These are phyloP conservation scores for Leccinum pallidistipes DNA, from an alignment of 1,284 basidiomycete species.

Conservation along the genomic window DNA sequence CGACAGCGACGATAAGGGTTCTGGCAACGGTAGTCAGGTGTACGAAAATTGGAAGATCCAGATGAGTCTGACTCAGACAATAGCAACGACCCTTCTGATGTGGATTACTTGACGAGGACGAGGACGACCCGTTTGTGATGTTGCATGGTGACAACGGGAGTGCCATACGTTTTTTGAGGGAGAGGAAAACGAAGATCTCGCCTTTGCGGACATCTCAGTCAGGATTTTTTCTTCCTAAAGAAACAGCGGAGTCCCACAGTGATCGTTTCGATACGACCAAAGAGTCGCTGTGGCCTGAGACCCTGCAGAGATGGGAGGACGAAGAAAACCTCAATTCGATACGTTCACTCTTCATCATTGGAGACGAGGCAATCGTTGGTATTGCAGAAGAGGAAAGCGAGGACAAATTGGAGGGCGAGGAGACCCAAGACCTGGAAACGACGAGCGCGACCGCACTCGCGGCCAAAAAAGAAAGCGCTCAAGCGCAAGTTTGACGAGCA, in stretches of 20 bases:
- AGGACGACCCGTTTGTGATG: conserved; percentile 22
- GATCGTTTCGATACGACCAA: conserved; percentile 77
- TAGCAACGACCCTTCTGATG: conserved; percentile 11
- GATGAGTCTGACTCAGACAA: conserved; percentile 19
- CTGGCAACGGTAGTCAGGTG: not conserved
- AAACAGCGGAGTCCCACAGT: conserved; percentile 39
- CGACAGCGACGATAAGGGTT: conserved; percentile 29
- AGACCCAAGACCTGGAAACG: conserved; percentile 38
- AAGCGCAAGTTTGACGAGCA: conserved; percentile 97
- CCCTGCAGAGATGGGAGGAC: conserved; percentile 78
- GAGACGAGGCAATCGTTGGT: conserved; percentile 41
- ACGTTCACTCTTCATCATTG: conserved; percentile 90
- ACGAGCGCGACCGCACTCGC: conserved; percentile 62
- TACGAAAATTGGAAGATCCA: conserved; percentile 30
- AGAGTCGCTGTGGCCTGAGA: conserved; percentile 46
- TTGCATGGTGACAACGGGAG: conserved; percentile 46
- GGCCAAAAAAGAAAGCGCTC: conserved; percentile 84
- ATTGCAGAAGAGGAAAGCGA: conserved; percentile 40
- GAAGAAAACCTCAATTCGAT: conserved; percentile 87
- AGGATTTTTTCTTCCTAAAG: conserved; percentile 72
- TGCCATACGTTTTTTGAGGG: conserved; percentile 38
- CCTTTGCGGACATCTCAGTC: conserved; percentile 82
- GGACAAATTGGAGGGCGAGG: conserved; percentile 43
- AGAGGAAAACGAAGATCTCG: conserved; percentile 45
- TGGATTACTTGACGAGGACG: conserved; percentile 12